Conservation (phyloP, 2,329 filamentous ascomycete species). For the Scedosporium minutisporum region DNA sequence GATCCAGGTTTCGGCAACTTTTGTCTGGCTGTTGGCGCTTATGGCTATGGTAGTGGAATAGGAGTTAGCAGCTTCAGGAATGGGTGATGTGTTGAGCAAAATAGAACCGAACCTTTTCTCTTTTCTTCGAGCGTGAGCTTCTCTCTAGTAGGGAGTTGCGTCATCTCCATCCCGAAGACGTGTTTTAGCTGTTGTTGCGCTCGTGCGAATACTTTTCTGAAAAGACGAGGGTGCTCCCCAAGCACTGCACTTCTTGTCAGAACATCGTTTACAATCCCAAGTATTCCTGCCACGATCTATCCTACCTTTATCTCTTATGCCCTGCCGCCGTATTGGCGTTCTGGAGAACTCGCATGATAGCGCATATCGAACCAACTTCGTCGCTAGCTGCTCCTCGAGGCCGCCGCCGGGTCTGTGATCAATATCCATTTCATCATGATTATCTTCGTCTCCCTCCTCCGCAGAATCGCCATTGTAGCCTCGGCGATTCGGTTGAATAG, state of each 20-base stretch:
- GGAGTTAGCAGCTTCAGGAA: background rate
- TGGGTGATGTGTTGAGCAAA: background rate
- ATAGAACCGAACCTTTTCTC: conserved; percentile 50
- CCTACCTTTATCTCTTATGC: conserved; percentile 54
- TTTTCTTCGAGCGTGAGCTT: conserved; percentile 71
- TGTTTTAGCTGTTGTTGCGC: conserved; percentile 63
- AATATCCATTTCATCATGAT: conserved; percentile 25
- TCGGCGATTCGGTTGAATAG: background rate
- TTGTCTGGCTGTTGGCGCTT: conserved; percentile 39
- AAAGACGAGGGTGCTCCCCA: conserved; percentile 57
- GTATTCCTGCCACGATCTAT: background rate
- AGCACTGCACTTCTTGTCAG: conserved; percentile 46
- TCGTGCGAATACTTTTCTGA: conserved; percentile 65
- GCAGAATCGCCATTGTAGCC: conserved; percentile 16
- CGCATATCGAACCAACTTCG: conserved; percentile 60
- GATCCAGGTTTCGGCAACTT: conserved; percentile 63
- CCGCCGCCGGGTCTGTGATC: conserved; percentile 21
- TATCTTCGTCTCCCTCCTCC: conserved; percentile 24
- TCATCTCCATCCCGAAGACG: conserved; percentile 87
- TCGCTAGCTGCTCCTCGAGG: conserved; percentile 44
- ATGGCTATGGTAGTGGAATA: conserved; percentile 19
- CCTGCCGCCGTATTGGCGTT: conserved; percentile 48
- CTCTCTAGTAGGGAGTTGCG: conserved; percentile 71
- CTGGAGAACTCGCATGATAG: conserved; percentile 57
- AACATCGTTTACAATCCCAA: background rate